These are phyloP conservation scores for Sugiyamaella lignohabitans DNA, from an alignment of 805 yeast species.

Conservation along the genomic window DNA sequence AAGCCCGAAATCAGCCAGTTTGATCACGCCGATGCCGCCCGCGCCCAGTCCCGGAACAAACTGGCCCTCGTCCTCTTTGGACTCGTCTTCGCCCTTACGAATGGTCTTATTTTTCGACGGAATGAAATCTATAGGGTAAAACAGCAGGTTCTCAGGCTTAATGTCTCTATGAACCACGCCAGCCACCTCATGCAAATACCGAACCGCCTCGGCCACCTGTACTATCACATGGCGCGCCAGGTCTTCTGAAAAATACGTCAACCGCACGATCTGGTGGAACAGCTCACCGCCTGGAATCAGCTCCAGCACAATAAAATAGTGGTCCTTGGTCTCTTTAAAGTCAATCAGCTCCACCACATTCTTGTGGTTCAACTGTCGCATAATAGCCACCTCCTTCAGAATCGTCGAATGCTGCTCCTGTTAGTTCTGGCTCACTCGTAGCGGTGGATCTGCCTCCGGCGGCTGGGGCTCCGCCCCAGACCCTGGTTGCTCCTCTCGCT, in stretches of 20 bases:
- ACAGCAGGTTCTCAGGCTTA: conserved; percentile 72
- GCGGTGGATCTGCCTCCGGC: conserved; percentile 1
- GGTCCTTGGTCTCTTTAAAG: conserved; percentile 44
- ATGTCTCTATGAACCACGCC: conserved; percentile 76
- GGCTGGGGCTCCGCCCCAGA: not conserved
- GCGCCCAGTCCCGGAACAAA: conserved; percentile 79
- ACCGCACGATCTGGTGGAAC: conserved; percentile 70
- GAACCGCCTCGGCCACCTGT: conserved; percentile 65
- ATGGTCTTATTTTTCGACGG: conserved; percentile 31
- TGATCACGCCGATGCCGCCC: conserved; percentile 84
- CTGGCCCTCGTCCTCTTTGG: conserved; percentile 78
- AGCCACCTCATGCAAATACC: conserved; percentile 63
- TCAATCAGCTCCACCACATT: conserved; percentile 53
- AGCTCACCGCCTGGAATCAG: conserved; percentile 73
- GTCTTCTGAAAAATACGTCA: conserved; percentile 69
- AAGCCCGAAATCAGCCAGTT: conserved; percentile 92
- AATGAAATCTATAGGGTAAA: conserved; percentile 46
- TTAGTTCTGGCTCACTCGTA: not conserved
- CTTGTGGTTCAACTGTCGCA: conserved; percentile 57
- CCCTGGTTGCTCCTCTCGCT: not conserved
- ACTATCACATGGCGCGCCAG: conserved; percentile 64
- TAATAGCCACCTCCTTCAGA: conserved; percentile 64
- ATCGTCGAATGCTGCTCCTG: conserved; percentile 41
- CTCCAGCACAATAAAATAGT: conserved; percentile 62
- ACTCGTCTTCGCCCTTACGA: conserved; percentile 37